Evolutionary conservation across 176 grass and related monocot species (phyloP), one percentile per base, ranked within the genome.

Genomic region (Avena atlantica): DNA sequence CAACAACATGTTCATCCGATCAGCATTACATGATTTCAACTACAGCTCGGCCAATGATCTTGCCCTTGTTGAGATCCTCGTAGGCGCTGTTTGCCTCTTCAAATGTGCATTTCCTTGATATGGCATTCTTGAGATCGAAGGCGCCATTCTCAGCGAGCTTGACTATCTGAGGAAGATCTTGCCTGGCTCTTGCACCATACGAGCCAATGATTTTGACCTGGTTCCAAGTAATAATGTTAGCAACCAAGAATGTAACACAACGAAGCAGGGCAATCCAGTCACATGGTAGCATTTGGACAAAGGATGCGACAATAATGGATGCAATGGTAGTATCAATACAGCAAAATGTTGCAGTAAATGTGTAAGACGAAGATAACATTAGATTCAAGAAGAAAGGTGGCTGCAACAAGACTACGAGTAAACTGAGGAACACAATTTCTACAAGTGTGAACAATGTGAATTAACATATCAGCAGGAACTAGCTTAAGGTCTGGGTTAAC

Each of bases 151-250:
- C 94, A 0, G 97, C 94, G 37, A 94, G 97, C 83, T 94, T 98
- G 48, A 98, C 97, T 25, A 98, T 88, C 72, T 96, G 94, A 86
- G 97, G 97, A 93, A 98, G 97, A 87, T 98, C 97, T 90, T 98
- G 97, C 77, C 97, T 98, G 45, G 97, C 92, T 89, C 97, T 98
- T 27, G 97, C 94, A 42, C 97, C 97, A 1, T 98, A 98, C 19
- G 97, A 98, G 2, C 97, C 97, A 85, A 98, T 93, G 90, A 98
- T 96, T 59, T 98, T 96, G 72, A 98, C 90, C 97, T 98, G 84
- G 11, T 91, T 76, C 70, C 21, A 88, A 14, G 47, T 24, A 68
- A 70, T 66, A 19, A 78, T 70, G 47, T 80, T 24, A 37, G 9
- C 49, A 86, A 52, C 44, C 72, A 83, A 40, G 57, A 61, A 50